Base-by-base conservation (phyloP, 768 basidiomycete species). In the Holtermanniella nyarrowii region DNA sequence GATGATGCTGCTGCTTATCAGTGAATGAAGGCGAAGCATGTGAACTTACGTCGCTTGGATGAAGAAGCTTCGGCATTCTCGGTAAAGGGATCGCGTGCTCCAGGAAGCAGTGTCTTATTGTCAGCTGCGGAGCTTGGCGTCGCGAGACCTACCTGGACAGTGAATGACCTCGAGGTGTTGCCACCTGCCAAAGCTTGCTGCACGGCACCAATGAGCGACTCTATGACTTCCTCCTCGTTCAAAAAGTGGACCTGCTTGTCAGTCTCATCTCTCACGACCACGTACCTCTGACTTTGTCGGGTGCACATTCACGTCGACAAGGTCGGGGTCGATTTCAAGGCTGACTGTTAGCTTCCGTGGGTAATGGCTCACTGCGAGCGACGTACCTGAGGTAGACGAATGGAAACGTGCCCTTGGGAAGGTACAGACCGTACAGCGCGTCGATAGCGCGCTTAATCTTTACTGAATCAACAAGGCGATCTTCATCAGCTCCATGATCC, bases 291-390 rank as follows among this genome's bases (percentile, higher is more conserved):
- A 84, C 69, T 99, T 99, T 1, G 95, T 97, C 0, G 93, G 95
- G 66, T 96, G 91, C 5, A 97, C 89, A 61, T 99, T 99, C 49
- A 96, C 91, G 61, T 99, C 95, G 16, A 99, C 84, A 22, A 85
- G 82, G 25, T 81, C 78, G 0, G 90, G 88, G 55, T 89, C 83
- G 59, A 96, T 83, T 40, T 82, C 76, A 41, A 97, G 70, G 59
- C 90, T 91, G 54, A 10, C 7, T 20, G 37, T 31, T 26, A 18
- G 14, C 21, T 14, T 12, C 10, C 11, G 40, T n/a, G 21, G 12
- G 10, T 39, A 10, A 43, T 10, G 5, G 26, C 14, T n/a, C 26
- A 39, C 3, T 20, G 42, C 5, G 16, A n/a, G 16, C 23, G 26
- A 56, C 74, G n/a, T 53, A 88, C 90, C 88, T 89, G 37, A 96